Conservation (phyloP, 345 rosid genomes). For the Aegle marmelos region DNA sequence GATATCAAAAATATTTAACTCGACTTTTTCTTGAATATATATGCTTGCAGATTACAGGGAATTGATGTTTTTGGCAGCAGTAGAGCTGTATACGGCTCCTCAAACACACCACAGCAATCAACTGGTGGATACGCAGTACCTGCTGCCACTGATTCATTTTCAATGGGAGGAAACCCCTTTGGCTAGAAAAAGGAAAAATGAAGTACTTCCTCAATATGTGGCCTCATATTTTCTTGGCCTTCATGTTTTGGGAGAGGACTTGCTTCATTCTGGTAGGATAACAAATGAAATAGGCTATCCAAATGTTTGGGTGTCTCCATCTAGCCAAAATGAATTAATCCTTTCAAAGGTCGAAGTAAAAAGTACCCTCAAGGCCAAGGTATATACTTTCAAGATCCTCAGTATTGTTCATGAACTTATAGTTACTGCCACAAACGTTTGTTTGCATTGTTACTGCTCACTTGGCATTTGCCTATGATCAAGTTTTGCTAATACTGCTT, state of each 20-base stretch:
- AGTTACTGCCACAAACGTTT: background rate
- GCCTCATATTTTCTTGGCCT: background rate
- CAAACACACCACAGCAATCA: constrained; percentile 26
- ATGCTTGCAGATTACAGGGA: constrained; percentile 38
- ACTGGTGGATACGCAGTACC: constrained; percentile 30
- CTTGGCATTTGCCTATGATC: background rate
- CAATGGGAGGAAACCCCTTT: constrained; percentile 58
- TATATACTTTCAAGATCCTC: background rate
- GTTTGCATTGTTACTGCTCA: background rate
- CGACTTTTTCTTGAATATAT: background rate
- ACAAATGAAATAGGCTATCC: background rate
- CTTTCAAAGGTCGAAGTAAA: background rate
- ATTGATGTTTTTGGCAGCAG: constrained; percentile 23
- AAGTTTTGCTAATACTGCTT: background rate
- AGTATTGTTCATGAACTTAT: background rate
- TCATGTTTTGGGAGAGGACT: background rate
- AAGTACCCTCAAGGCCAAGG: background rate
- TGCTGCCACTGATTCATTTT: constrained; percentile 30
- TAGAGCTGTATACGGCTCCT: constrained; percentile 18
- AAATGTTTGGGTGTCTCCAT: background rate
- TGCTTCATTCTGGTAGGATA: background rate
- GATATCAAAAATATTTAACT: background rate
- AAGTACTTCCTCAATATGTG: too few species aligned
- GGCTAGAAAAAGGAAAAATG: constrained; percentile 21
- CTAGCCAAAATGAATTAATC: background rate